Conservation (phyloP, 2,329 filamentous ascomycete species). For the Pestalotiopsis sp. region DNA sequence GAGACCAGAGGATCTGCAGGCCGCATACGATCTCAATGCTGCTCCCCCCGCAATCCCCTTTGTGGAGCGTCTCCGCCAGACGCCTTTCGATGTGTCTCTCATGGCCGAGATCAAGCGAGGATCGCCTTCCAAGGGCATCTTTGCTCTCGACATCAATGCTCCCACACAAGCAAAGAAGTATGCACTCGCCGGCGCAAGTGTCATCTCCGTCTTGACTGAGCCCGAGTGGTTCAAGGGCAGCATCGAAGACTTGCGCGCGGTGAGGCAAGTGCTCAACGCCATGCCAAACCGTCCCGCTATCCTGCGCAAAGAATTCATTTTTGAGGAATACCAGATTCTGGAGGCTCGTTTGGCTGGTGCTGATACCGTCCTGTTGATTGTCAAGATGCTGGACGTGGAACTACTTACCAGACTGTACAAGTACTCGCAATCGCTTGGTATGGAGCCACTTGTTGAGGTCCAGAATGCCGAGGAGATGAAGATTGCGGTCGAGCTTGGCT, state of each 20-base stretch:
- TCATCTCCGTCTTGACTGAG: slow-evolving; percentile 97
- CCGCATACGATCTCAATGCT: slow-evolving; percentile 80
- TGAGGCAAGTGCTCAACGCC: slow-evolving; percentile 84
- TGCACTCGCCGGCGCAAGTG: slow-evolving; percentile 89
- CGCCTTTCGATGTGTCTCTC: slow-evolving; percentile 84
- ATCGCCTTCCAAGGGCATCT: slow-evolving; percentile 94
- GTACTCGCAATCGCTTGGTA: slow-evolving; percentile 87
- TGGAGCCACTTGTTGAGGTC: slow-evolving; percentile 97
- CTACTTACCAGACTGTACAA: slow-evolving; percentile 78
- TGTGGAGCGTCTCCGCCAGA: slow-evolving; percentile 75
- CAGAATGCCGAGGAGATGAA: slow-evolving; percentile 94
- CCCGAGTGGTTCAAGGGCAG: slow-evolving; percentile 99
- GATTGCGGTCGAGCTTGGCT: slow-evolving; percentile 80
- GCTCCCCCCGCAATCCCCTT: slow-evolving; percentile 85
- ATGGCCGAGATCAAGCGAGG: slow-evolving; percentile 98
- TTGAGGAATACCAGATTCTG: slow-evolving; percentile 97
- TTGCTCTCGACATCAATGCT: slow-evolving; percentile 84
- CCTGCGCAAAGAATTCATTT: slow-evolving; percentile 94
- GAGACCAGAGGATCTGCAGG: slow-evolving; percentile 80
- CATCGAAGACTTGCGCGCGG: slow-evolving; percentile 87
- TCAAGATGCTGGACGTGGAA: slow-evolving; percentile 90
- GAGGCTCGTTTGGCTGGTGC: slow-evolving; percentile 92
- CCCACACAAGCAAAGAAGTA: slow-evolving; percentile 90
- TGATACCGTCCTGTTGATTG: slow-evolving; percentile 92
- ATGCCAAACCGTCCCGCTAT: slow-evolving; percentile 93